Evolutionary conservation across 257 asterid species (phyloP).

Genomic region (Rhazya stricta): DNA sequence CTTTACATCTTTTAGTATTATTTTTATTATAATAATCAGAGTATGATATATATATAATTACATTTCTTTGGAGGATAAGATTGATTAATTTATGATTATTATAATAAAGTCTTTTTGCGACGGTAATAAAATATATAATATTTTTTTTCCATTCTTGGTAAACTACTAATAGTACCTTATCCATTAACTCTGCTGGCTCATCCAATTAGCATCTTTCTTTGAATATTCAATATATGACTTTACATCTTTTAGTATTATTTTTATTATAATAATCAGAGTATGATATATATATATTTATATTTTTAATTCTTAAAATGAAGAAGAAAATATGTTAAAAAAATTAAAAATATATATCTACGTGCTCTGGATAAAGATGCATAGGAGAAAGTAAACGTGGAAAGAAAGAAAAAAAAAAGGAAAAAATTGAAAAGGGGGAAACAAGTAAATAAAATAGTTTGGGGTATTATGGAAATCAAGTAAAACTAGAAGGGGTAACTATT

Average conservation of each 20-base stretch:
- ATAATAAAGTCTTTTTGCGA: slow-evolving; percentile 7
- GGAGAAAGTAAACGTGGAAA: too few species aligned
- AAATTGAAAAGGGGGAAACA: background rate
- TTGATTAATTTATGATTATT: slow-evolving; percentile 24
- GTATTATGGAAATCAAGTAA: slow-evolving; percentile 21
- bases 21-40: too few species aligned
- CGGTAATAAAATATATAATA: slow-evolving; percentile 7
- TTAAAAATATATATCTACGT: too few species aligned
- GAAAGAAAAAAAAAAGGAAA: background rate
- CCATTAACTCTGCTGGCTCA: background rate
- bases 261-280: too few species aligned
- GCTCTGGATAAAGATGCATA: too few species aligned
- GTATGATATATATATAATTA: too few species aligned
- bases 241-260: too few species aligned
- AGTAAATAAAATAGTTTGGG: slow-evolving; percentile 2
- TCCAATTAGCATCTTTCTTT: too few species aligned
- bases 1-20: too few species aligned
- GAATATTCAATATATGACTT: too few species aligned
- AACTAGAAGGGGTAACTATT: background rate
- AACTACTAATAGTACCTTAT: background rate
- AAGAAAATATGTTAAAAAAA: too few species aligned
- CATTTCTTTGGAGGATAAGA: slow-evolving; percentile 23
- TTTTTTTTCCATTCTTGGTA: background rate
- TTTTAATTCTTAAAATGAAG: too few species aligned
- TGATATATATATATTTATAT: slow-evolving; percentile 21